Evolutionary conservation across 1,284 basidiomycete species (phyloP), one percentile per base, ranked within the genome.

Genomic region (Ganoderma resinaceum): DNA sequence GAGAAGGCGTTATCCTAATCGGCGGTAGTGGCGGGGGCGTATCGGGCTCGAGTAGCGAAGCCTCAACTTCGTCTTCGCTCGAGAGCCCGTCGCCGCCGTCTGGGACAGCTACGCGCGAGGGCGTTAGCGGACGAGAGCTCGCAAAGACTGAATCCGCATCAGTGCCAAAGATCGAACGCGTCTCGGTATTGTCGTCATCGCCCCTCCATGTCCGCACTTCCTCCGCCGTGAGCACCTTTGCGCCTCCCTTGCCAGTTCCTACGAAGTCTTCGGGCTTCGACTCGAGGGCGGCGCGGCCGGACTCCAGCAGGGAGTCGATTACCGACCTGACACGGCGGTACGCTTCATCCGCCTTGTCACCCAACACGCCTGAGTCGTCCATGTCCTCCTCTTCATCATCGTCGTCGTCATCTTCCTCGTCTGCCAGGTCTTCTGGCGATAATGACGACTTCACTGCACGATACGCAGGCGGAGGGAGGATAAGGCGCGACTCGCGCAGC

Each of bases 401-500:
- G 5, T 77, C 80, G 0, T 79, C 78, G 14, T 79, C 78, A 11
- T 77, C 74, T 16, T 75, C 77, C 23, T 85, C 84, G 1, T 84
- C 84, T 0, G 81, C 82, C 4, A 80, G 79, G 2, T 83, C 81
- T 35, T 80, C 79, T 35, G 81, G 79, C 6, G 80, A 79, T 35
- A 81, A 75, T 2, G 83, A 82, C 0, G 85, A 86, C 69, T 87
- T 85, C 69, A 91, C 83, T 31, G 83, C 87, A 53, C 82, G 85
- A 74, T 83, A 94, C 0, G 86, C 80, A 38, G 79, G 82, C 0
- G 93, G 93, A 7, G 93, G 92, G 2, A 94, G 85, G 61, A 90
- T 88, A 42, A 94, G 85, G 18, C 92, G 86, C 38, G 92, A 89
- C 78, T 94, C 92, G 66, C 93, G 87, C 55, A 95, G 82, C 77